Evolutionary conservation across 495 filamentous ascomycete genomes (phyloP).

Genomic region (Margaritispora aquatica): DNA sequence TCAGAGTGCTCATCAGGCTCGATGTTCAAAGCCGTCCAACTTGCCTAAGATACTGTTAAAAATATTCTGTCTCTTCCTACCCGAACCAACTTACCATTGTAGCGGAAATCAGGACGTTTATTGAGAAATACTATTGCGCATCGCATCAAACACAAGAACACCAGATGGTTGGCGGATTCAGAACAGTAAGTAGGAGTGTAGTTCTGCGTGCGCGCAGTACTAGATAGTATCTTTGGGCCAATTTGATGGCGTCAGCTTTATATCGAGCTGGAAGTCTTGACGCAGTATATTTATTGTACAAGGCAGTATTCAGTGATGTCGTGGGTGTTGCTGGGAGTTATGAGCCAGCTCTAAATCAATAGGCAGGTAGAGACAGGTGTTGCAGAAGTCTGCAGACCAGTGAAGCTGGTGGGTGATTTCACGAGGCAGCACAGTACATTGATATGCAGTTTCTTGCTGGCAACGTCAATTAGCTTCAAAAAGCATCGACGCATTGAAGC

Average conservation of each 20-base stretch:
- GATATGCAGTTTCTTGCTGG: too few relatives aligned
- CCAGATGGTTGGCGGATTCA: too few relatives aligned
- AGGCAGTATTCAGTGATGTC: too few relatives aligned
- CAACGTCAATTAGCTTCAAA: too few relatives aligned
- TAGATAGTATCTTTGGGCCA: not conserved
- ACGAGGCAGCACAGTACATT: too few relatives aligned
- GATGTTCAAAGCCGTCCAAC: constrained; percentile 82
- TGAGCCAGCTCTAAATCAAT: not conserved
- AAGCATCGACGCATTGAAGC: too few relatives aligned
- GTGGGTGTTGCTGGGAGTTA: not conserved
- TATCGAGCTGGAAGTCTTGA: not conserved
- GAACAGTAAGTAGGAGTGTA: too few relatives aligned
- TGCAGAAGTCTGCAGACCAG: too few relatives aligned
- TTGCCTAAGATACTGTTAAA: constrained; percentile 29
- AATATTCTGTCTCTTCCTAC: not conserved
- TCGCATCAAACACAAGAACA: not conserved
- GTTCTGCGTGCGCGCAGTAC: too few relatives aligned
- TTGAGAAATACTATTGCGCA: not conserved
- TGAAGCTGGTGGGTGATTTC: too few relatives aligned
- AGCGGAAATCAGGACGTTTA: not conserved
- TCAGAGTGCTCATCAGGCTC: constrained; percentile 86
- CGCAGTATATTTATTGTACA: not conserved
- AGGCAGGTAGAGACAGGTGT: too few relatives aligned
- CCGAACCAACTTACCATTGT: not conserved
- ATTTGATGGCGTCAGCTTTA: not conserved